Evolutionary conservation across 2,329 filamentous ascomycete genomes (phyloP), one percentile per base, ranked within the genome.

Genomic region (Colletotrichum endophyticum): DNA sequence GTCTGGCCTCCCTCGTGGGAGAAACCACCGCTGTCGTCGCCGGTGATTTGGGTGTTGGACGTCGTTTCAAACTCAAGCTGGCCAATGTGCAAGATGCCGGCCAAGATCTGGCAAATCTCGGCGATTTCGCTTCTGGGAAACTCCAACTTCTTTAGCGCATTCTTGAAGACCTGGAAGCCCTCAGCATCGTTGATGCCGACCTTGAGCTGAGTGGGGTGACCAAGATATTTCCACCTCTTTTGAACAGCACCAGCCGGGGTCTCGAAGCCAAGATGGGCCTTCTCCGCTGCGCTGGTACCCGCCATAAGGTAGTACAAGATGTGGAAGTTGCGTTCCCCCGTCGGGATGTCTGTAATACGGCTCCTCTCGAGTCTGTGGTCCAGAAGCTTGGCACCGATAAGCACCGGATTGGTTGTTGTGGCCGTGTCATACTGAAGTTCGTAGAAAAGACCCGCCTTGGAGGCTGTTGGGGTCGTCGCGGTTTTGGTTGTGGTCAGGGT

Each of bases 161-260:
- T 98, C 88, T 99, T 99, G 90, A 99, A 99, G 70, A 99, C 94
- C 83, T 98, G 95, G 85, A 99, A 99, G 6, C 96, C 97, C 82
- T 98, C 96, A 3, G 94, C 90, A 82, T 99, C 97, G 81, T 99
- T 98, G 83, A 99, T 96, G 74, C 97, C 97, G 32, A 99, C 95
- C 84, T 98, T 99, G 79, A 99, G 90, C 85, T 99, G 97, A 0
- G 96, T 98, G 1, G 96, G 97, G 81, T 99, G 97, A 5, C 97
- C 97, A 5, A 99, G 91, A 82, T 98, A 99, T 83, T 96, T 95
- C 97, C 97, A 99, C 85, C 97, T 91, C 87, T 95, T 98, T 81
- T 94, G 92, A 6, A 88, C 83, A 16, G 83, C 83, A 8, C 84
- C 86, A 8, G 86, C 83, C 5, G 88, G 84, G 27, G 87, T 86